phyloP scores from a whole-genome alignment of 768 basidiomycete species.

The Russula sp. region DNA sequence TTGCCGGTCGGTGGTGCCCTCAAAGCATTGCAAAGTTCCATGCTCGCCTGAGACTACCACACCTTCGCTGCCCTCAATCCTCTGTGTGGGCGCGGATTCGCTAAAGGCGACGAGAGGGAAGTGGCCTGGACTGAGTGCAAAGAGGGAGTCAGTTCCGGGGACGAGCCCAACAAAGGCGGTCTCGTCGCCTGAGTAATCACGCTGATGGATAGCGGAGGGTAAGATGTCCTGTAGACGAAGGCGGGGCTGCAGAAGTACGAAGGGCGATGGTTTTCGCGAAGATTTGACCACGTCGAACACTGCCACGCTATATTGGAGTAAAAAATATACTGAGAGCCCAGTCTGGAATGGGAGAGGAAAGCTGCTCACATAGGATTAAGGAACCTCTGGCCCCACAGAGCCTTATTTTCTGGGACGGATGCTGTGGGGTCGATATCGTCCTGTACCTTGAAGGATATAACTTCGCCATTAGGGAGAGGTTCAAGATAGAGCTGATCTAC shows the following conservation, averaged over 20 bases:
- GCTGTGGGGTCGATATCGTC: conserved; percentile 35
- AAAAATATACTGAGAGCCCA: conserved; percentile 34
- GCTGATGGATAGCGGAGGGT: conserved; percentile 41
- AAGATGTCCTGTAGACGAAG: conserved; percentile 72
- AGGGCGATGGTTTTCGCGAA: conserved; percentile 52
- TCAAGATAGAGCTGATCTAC: conserved; percentile 82
- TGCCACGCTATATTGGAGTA: conserved; percentile 56
- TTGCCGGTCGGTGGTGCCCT: conserved; percentile 44
- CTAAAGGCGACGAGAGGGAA: conserved; percentile 88
- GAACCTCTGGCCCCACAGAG: conserved; percentile 61
- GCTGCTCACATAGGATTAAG: conserved; percentile 61
- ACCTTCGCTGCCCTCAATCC: conserved; percentile 38
- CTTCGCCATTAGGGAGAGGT: conserved; percentile 71
- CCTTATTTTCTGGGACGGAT: conserved; percentile 38
- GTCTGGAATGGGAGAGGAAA: background rate
- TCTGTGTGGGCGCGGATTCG: conserved; percentile 38
- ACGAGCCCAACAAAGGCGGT: conserved; percentile 82
- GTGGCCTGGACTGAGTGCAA: conserved; percentile 76
- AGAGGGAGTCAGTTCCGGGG: conserved; percentile 68
- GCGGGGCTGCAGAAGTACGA: conserved; percentile 85
- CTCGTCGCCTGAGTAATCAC: conserved; percentile 52
- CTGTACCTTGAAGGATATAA: conserved; percentile 66
- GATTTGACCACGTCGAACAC: conserved; percentile 71
- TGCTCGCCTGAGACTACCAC: conserved; percentile 19
- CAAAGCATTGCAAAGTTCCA: conserved; percentile 33